A percentile compares a stretch with the other conserved stretches of the same genome.
Evolutionary conservation across 768 basidiomycete species (phyloP).

Genomic region (Neoboletus subvelutipes): DNA sequence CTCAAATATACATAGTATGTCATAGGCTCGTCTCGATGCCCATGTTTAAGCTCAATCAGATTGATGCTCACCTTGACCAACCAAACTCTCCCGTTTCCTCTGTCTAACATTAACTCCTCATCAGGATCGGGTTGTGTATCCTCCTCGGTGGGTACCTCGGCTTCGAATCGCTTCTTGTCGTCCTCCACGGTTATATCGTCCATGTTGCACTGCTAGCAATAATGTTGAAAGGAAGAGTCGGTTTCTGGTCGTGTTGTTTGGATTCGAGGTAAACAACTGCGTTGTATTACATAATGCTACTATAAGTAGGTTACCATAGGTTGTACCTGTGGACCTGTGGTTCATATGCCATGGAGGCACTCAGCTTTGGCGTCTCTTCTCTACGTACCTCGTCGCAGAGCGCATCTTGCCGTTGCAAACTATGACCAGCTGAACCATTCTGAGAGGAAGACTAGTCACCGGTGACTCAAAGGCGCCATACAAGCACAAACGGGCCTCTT

Average conservation of each 20-base stretch:
- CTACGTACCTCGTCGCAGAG: too few relatives aligned
- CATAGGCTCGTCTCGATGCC: neutral
- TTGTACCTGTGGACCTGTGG: too few relatives aligned
- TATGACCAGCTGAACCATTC: constrained; percentile 62
- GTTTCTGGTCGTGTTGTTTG: neutral
- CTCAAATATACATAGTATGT: neutral
- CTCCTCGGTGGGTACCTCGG: constrained; percentile 51
- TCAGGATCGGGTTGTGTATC: constrained; percentile 76
- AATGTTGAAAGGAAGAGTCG: neutral
- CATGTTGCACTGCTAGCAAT: constrained; percentile 20
- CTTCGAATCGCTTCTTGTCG: constrained; percentile 73
- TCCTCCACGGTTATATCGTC: constrained; percentile 45
- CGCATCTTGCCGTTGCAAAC: constrained; percentile 76
- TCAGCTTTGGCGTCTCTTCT: too few relatives aligned
- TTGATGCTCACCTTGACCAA: constrained; percentile 69
- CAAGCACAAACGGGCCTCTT: too few relatives aligned
- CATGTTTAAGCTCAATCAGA: neutral
- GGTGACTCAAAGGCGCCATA: constrained; percentile 93
- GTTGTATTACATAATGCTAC: neutral
- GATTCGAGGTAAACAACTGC: neutral
- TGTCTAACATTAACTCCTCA: constrained; percentile 76
- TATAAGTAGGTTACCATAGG: too few relatives aligned
- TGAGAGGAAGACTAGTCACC: constrained; percentile 71
- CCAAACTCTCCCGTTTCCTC: constrained; percentile 77
- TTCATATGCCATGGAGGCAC: too few relatives aligned